Conservation (phyloP, 768 basidiomycete genomes). For the Naematelia encephala region DNA sequence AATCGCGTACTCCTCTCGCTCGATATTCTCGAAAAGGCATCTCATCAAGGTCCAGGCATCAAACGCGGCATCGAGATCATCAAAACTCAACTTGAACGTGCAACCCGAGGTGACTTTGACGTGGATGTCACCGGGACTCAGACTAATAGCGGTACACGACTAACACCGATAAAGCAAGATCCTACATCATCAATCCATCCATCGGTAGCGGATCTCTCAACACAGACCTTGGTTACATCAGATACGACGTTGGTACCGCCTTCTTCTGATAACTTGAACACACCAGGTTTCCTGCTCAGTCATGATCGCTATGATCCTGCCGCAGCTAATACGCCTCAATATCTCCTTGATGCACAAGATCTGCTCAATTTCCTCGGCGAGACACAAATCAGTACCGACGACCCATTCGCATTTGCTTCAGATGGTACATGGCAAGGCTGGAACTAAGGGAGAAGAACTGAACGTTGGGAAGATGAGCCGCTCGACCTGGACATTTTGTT, state of each 20-base stretch:
- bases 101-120: background rate
- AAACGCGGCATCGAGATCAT: background rate
- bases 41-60: background rate
- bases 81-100: background rate
- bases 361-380: background rate
- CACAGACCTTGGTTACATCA: background rate
- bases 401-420: background rate
- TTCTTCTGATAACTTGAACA: background rate
- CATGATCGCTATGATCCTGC: background rate
- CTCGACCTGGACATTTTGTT: too few relatives aligned
- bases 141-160: too few relatives aligned
- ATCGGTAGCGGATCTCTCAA: background rate
- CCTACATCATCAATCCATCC: background rate
- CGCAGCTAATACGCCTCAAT: background rate
- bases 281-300: background rate
- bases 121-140: background rate
- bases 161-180: background rate
- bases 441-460: background rate
- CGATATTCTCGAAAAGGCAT: background rate
- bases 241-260: background rate
- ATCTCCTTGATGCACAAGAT: background rate
- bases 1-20: slow-evolving; percentile 1
- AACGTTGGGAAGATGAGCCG: background rate
- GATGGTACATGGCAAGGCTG: background rate
- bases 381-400: background rate